Evolutionary conservation across 495 filamentous ascomycete species (phyloP).

Genomic region (Penicillium atrosanguineum): DNA sequence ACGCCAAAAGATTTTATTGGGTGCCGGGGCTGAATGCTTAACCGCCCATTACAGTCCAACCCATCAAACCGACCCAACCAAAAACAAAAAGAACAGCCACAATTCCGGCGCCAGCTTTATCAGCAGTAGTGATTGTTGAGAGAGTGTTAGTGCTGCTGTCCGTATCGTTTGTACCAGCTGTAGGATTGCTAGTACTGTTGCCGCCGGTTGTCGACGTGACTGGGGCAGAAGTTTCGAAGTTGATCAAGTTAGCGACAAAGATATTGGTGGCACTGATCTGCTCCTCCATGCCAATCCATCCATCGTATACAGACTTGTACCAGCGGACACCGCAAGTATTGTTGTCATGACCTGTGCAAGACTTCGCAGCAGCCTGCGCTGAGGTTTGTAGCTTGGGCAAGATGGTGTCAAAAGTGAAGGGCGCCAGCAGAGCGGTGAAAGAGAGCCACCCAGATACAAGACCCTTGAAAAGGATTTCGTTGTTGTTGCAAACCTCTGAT

Average conservation of each 20-base stretch:
- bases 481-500: conserved; percentile 56
- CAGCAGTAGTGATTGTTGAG: neutral
- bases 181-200: neutral
- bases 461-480: conserved; percentile 81
- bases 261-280: conserved; percentile 57
- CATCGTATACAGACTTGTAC: conserved; percentile 61
- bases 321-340: conserved; percentile 72
- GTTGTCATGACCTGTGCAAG: conserved; percentile 63
- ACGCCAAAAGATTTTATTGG: neutral
- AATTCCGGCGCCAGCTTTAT: neutral
- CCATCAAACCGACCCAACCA: neutral
- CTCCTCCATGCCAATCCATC: conserved; percentile 56
- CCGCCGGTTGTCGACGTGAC: conserved; percentile 15
- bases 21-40: neutral
- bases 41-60: neutral
- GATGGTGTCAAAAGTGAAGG: conserved; percentile 60
- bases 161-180: neutral
- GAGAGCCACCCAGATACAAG: conserved; percentile 77
- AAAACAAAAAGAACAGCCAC: neutral
- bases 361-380: conserved; percentile 63
- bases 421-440: conserved; percentile 62
- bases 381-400: conserved; percentile 64
- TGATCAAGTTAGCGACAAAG: conserved; percentile 36
- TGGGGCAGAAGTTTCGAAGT: conserved; percentile 27
- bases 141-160: neutral